Conservation (phyloP, 177 flowering plant species). For the Vitis hybrid region DNA sequence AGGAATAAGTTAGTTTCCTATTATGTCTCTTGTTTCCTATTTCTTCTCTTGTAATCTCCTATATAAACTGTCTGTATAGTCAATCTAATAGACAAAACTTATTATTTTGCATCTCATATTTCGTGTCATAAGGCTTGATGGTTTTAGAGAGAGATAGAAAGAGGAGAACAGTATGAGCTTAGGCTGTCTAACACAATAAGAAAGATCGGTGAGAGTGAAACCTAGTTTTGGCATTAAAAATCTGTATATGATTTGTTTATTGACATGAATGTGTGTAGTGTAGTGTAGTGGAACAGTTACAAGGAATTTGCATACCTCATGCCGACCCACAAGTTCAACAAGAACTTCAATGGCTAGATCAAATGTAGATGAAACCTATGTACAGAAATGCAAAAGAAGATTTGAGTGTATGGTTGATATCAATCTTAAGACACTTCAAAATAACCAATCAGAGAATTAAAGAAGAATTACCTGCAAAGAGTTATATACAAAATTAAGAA, state of each 20-base stretch:
- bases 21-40: too few relatives aligned
- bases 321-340: conserved; percentile 74
- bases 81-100: too few relatives aligned
- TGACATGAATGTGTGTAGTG: background rate
- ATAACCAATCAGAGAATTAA: background rate
- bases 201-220: background rate
- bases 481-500: conserved; percentile 79
- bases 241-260: background rate
- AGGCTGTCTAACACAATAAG: background rate
- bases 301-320: conserved; percentile 60
- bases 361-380: conserved; percentile 70
- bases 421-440: background rate
- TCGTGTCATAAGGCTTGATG: too few relatives aligned
- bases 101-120: too few relatives aligned
- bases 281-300: background rate
- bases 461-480: conserved; percentile 63
- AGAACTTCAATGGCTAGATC: conserved; percentile 91
- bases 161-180: too few relatives aligned
- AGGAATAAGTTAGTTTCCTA: too few relatives aligned
- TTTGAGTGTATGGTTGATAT: background rate
- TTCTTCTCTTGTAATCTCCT: too few relatives aligned
- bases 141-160: too few relatives aligned
- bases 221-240: background rate
- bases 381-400: conserved; percentile 11
- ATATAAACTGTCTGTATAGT: too few relatives aligned